Base-by-base conservation (phyloP, 257 asterid genomes). In the Solanum pinnatisectum region DNA sequence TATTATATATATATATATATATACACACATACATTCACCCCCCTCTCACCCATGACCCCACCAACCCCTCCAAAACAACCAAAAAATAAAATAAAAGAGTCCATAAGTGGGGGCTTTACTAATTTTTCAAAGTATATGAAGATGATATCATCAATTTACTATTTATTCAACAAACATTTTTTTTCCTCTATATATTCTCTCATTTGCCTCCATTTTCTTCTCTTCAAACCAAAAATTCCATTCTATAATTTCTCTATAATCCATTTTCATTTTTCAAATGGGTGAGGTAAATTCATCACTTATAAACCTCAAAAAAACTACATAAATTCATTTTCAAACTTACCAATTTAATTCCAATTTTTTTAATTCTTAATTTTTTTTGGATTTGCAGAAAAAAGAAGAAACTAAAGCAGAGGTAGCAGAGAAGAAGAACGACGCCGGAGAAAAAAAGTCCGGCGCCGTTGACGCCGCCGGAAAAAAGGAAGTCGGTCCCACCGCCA, bases 221-320 rank as follows among this genome's bases (percentile, higher is more conserved):
- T 70, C 95, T 93, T 91, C 95, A 94, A 91, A 89, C 91, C 91
- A 74, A 72, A 52, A 10, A 25, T n/a, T 88, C 39, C 86, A 14
- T 27, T 27, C 33, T 40, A 35, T 46, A 39, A 77, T 22, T 27
- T 30, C 49, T 11, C 70, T 79, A 6, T 56, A 56, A 18, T 56
- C 1, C 63, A 6, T 56, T 56, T 1, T 56, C 63, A 52, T 77
- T 65, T 25, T 25, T 79, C 74, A 68, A 89, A 95, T 95, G 97
- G 98, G 95, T 36, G 98, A 94, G 98, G 98, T 94, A 94, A 89
- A 87, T 91, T 46, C 87, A 35, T 42, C 37, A 8, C 76, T 84
- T 78, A 20, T 52, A 15, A 13, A 30, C 59, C 30, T 81, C 87
- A 44, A 63, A 39, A 63, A 39, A 36, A 46, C 76, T 35, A 10